phyloP scores from a whole-genome alignment of 148 eudicot species.

The Nyssa sinensis region DNA sequence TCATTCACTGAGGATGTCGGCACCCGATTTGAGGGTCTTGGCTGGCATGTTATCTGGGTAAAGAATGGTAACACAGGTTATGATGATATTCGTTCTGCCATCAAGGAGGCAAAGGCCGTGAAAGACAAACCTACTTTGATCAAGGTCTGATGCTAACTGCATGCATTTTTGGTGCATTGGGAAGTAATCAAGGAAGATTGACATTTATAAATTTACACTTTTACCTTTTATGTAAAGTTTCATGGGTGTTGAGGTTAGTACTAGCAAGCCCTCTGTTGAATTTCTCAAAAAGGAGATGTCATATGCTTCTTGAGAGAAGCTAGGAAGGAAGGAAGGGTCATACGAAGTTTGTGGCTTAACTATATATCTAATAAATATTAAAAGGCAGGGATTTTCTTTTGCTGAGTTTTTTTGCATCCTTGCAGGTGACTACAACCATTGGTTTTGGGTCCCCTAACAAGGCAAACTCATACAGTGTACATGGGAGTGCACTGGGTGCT shows the following conservation, averaged over 20 bases:
- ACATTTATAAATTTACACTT: not conserved
- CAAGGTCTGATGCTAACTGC: conserved; percentile 51
- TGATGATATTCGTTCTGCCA: conserved; percentile 98
- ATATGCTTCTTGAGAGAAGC: not conserved
- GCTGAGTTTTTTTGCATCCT: not conserved
- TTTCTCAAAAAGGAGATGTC: not conserved
- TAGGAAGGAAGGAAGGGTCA: not conserved
- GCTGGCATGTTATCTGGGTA: conserved; percentile 99
- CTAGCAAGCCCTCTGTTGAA: not conserved
- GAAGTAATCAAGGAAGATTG: not conserved
- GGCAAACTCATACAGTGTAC: conserved; percentile 97
- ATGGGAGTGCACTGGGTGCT: conserved; percentile 89
- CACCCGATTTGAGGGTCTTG: conserved; percentile 88
- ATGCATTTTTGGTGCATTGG: not conserved
- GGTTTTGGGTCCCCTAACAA: conserved; percentile 98
- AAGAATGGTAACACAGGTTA: conserved; percentile 94
- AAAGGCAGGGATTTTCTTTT: not conserved
- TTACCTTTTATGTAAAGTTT: not conserved
- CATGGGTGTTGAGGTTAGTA: not conserved
- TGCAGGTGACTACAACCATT: conserved; percentile 92
- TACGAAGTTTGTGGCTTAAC: not conserved
- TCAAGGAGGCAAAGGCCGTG: conserved; percentile 92
- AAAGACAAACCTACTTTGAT: conserved; percentile 93
- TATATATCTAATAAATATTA: not conserved
- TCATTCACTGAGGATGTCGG: conserved; percentile 92